phyloP scores from a whole-genome alignment of 257 asterid species.

The Ajuga chamaepitys region DNA sequence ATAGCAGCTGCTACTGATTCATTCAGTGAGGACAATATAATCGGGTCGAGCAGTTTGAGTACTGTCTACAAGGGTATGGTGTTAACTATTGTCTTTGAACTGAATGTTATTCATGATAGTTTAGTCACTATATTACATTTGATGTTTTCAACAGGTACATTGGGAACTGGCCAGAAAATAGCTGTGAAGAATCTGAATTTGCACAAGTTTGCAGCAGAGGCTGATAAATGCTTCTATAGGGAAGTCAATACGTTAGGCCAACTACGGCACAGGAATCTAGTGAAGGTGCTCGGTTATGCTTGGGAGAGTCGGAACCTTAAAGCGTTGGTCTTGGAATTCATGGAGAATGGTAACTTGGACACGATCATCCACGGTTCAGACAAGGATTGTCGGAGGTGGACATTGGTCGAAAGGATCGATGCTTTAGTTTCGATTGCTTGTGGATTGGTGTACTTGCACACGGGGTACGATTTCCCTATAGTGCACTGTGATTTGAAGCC shows the following conservation, averaged over 20 bases:
- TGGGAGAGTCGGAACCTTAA: slow-evolving; percentile 68
- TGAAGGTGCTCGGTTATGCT: slow-evolving; percentile 67
- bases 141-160: background rate
- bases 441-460: slow-evolving; percentile 63
- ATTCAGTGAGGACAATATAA: slow-evolving; percentile 47
- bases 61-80: slow-evolving; percentile 56
- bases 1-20: slow-evolving; percentile 49
- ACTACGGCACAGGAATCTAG: slow-evolving; percentile 68
- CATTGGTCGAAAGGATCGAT: slow-evolving; percentile 39
- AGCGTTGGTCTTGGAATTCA: slow-evolving; percentile 63
- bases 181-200: slow-evolving; percentile 67
- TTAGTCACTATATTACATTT: too few species aligned
- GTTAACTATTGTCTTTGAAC: too few species aligned
- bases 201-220: slow-evolving; percentile 45
- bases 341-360: slow-evolving; percentile 85
- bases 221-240: slow-evolving; percentile 60
- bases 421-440: slow-evolving; percentile 48
- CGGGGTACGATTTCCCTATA: slow-evolving; percentile 64
- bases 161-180: slow-evolving; percentile 37
- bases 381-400: slow-evolving; percentile 23
- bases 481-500: slow-evolving; percentile 93
- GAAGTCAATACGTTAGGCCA: slow-evolving; percentile 57
- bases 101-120: too few species aligned
- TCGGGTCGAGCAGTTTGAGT: slow-evolving; percentile 71
- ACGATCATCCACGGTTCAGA: slow-evolving; percentile 31